Evolutionary conservation across 352 stramenopile genomes (phyloP), one percentile per base, ranked within the genome.

Genomic region (Sclerospora graminicola): DNA sequence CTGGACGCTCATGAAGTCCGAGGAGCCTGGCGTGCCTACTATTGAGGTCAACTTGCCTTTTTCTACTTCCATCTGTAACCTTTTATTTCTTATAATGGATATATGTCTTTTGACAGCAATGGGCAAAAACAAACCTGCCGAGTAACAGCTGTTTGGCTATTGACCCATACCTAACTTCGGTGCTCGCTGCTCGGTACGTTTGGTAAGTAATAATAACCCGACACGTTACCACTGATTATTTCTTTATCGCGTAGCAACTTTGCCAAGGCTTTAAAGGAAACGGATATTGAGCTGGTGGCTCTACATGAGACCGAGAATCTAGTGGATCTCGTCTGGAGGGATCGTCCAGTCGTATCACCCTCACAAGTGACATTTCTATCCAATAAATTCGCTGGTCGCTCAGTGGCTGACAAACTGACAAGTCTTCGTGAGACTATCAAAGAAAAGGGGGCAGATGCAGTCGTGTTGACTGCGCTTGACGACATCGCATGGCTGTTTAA

Each of bases 401-500:
- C 75, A 3, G 78, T 97, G 4, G 54, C 57, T 2, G 75, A 92
- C 15, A 99, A 99, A 63, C 63, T 99, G 5, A 48, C 54, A 16
- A 70, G 71, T 23, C 59, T 92, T 20, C 84, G 91, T 48, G 61
- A 64, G 4, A 73, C 82, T 32, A 80, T 98, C 45, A 58, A 82
- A 35, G 73, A 86, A 14, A 96, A 96, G 43, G 83, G 78, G 11
- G 89, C 84, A 1, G 89, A 96, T 40, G 82, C 95, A 4, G 79
- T 97, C 28, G 81, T 99, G 9, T 82, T 99, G 41, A 92, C 84
- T 18, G 89, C 94, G 4, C 75, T 99, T 6, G 95, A 99, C 57
- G 97, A 99, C 56, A 95, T 97, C 23, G 84, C 83, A 24, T 99
- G 96, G 82, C 80, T 99, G 3, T 87, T 99, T 45, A 99, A 99